These are phyloP conservation scores for Solanum pinnatisectum DNA, from an alignment of 257 asterid species.

Conservation along the genomic window DNA sequence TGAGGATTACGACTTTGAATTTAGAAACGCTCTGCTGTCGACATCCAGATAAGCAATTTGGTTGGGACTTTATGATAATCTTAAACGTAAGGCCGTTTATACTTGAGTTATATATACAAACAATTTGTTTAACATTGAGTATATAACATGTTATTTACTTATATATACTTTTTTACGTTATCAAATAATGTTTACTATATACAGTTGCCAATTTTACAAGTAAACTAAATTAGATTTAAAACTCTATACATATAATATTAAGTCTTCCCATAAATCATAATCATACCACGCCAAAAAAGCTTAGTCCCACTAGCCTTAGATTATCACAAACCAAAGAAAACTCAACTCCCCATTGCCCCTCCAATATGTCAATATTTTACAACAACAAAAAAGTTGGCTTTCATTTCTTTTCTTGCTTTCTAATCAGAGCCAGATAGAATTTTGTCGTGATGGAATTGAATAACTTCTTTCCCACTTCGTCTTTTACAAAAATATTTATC, in stretches of 20 bases:
- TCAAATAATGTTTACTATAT: neutral
- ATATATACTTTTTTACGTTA: neutral
- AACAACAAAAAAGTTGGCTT: neutral
- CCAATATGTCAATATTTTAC: neutral
- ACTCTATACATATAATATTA: neutral
- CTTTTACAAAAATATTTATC: neutral
- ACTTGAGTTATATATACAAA: neutral
- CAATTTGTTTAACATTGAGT: neutral
- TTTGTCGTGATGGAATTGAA: slow-evolving; percentile 2
- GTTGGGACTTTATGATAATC: neutral
- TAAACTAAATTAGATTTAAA: neutral
- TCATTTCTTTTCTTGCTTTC: neutral
- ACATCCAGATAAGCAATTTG: neutral
- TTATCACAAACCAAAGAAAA: neutral
- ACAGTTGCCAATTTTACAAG: neutral
- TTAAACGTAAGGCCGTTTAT: neutral
- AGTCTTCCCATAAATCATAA: neutral
- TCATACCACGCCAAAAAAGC: neutral
- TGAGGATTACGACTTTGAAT: neutral
- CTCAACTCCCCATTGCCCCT: slow-evolving; percentile 1
- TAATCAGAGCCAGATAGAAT: neutral
- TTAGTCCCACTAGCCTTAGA: neutral
- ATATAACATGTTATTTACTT: neutral
- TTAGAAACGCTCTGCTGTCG: neutral
- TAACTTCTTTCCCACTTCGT: neutral